Evolutionary conservation across 352 stramenopile species (phyloP).

Genomic region (Pythium dissimile): DNA sequence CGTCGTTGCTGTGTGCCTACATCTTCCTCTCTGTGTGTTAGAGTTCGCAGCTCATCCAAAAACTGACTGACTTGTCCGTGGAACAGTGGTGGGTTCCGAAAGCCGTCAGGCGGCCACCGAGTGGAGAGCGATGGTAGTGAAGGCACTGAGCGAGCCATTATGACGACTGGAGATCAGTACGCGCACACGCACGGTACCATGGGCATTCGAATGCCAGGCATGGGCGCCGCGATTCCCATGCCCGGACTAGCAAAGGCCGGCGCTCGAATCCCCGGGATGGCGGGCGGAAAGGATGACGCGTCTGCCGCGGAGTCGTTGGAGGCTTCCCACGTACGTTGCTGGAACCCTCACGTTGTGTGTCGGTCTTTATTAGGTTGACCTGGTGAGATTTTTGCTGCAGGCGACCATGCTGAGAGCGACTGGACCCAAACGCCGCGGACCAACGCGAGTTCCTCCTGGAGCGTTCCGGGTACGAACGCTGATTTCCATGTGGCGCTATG

Average conservation of each 20-base stretch:
- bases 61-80: not conserved
- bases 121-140: slow-evolving; percentile 10
- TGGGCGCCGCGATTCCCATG: slow-evolving; percentile 82
- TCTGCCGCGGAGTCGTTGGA: slow-evolving; percentile 32
- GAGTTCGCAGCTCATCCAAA: not conserved
- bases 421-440: slow-evolving; percentile 74
- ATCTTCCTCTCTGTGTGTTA: not conserved
- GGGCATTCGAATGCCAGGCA: slow-evolving; percentile 75
- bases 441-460: slow-evolving; percentile 53
- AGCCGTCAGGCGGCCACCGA: slow-evolving; percentile 17
- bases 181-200: slow-evolving; percentile 60
- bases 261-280: slow-evolving; percentile 68
- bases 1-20: slow-evolving; percentile 6
- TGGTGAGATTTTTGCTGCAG: slow-evolving; percentile 22
- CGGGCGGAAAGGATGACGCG: slow-evolving; percentile 23
- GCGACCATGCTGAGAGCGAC: slow-evolving; percentile 73
- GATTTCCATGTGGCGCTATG: not conserved
- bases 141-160: slow-evolving; percentile 53
- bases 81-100: slow-evolving; percentile 33
- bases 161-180: slow-evolving; percentile 84
- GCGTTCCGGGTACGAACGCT: slow-evolving; percentile 46
- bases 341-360: too few relatives aligned
- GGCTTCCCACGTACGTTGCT: slow-evolving; percentile 56
- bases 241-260: slow-evolving; percentile 68
- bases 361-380: not conserved